Conservation (phyloP, 2,329 filamentous ascomycete genomes). For the Fusarium nematophilum region DNA sequence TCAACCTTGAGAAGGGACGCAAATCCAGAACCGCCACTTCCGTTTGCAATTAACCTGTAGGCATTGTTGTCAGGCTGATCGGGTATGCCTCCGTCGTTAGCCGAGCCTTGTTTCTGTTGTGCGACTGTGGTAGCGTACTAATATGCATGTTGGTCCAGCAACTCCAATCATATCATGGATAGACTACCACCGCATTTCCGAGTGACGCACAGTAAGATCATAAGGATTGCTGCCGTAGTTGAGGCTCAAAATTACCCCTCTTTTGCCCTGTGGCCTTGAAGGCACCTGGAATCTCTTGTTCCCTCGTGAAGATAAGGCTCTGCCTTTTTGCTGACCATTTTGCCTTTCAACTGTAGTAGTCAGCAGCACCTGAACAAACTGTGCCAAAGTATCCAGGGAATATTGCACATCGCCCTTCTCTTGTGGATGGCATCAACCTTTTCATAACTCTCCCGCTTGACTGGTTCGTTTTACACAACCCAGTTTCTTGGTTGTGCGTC, state of each 20-base stretch:
- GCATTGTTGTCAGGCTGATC: background rate
- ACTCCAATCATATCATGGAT: constrained; percentile 2
- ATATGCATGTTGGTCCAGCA: constrained; percentile 4
- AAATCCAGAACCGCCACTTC: no score
- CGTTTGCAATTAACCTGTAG: background rate
- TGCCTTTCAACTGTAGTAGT: background rate
- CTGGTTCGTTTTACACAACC: background rate
- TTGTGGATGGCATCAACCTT: background rate
- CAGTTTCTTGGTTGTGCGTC: background rate
- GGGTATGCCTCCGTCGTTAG: background rate
- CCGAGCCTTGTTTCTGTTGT: constrained; percentile 3
- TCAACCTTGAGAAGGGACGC: background rate
- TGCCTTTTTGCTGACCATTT: no score
- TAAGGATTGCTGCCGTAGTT: background rate
- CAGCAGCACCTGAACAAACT: background rate
- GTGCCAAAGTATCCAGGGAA: background rate
- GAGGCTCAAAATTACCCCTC: constrained; percentile 16
- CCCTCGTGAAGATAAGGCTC: no score
- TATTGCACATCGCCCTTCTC: background rate
- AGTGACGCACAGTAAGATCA: background rate
- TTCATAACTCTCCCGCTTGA: background rate
- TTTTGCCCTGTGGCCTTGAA: no score
- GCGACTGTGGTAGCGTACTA: background rate
- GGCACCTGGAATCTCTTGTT: background rate
- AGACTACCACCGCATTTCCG: background rate